Evolutionary conservation across 2,329 filamentous ascomycete species (phyloP).

Genomic region (Trichoderma koningiopsis): DNA sequence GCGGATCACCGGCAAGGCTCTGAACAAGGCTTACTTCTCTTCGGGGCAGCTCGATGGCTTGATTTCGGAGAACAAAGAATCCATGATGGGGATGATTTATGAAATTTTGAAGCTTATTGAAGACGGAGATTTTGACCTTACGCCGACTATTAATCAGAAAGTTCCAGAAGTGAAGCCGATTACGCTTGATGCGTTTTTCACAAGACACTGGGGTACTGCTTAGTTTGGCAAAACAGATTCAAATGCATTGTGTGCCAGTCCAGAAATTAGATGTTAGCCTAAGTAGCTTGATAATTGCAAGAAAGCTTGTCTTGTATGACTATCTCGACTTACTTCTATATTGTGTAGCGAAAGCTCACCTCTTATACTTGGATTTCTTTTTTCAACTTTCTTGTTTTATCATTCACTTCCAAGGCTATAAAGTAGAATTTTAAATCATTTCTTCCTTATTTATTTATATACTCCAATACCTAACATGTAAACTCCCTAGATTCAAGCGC

Average conservation of each 20-base stretch:
- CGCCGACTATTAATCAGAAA: background rate
- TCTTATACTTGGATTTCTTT: background rate
- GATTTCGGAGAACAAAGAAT: background rate
- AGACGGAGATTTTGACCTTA: background rate
- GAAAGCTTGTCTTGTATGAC: background rate
- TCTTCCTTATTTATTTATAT: background rate
- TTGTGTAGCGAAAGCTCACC: background rate
- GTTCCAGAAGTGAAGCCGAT: slow-evolving; percentile 1
- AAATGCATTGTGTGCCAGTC: background rate
- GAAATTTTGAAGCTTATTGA: background rate
- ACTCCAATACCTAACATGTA: background rate
- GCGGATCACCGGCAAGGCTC: background rate
- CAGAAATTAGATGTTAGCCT: background rate
- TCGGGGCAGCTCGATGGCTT: background rate
- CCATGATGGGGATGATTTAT: background rate
- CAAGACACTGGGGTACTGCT: slow-evolving; percentile 4
- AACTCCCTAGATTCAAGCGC: background rate
- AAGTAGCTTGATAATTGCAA: background rate
- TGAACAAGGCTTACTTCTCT: background rate
- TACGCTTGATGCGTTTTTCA: slow-evolving; percentile 5
- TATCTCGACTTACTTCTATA: background rate
- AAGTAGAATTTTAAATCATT: too few relatives aligned
- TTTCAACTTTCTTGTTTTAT: too few relatives aligned
- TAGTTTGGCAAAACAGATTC: background rate
- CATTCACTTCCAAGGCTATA: too few relatives aligned